These are phyloP conservation scores for Mucor velutinosus DNA, from an alignment of 371 early-diverging fungal species.

Conservation along the genomic window DNA sequence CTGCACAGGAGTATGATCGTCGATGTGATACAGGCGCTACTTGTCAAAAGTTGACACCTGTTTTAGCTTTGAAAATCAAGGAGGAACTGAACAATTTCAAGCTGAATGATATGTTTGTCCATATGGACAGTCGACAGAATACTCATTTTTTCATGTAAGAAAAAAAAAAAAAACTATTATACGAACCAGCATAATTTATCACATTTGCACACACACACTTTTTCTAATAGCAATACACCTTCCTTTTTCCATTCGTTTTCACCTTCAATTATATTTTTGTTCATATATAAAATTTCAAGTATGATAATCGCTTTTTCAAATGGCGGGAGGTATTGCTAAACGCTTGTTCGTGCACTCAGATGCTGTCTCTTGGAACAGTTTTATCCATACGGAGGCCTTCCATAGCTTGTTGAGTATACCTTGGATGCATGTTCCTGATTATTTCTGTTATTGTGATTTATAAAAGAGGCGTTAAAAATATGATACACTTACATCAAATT, in stretches of 20 bases:
- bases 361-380: no score
- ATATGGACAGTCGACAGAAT: slow-evolving; percentile 67
- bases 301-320: no score
- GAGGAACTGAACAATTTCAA: slow-evolving; percentile 78
- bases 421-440: no score
- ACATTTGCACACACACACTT: neutral
- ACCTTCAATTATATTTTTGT: neutral
- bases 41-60: slow-evolving; percentile 62
- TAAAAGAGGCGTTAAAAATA: neutral
- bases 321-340: no score
- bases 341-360: no score
- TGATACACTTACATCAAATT: neutral
- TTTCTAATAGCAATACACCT: neutral
- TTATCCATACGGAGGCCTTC: no score
- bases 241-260: neutral
- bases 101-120: slow-evolving; percentile 74
- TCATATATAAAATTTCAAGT: no score
- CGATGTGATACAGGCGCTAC: slow-evolving; percentile 63
- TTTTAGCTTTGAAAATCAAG: slow-evolving; percentile 71
- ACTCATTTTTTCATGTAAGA: slow-evolving; percentile 74
- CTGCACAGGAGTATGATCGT: slow-evolving; percentile 70
- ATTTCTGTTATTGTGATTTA: neutral
- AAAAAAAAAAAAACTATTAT: neutral
- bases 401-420: no score
- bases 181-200: neutral